A percentile compares a stretch with the other conserved stretches of the same genome.
phyloP scores from a whole-genome alignment of 305 asterid species.

The Withania somnifera region DNA sequence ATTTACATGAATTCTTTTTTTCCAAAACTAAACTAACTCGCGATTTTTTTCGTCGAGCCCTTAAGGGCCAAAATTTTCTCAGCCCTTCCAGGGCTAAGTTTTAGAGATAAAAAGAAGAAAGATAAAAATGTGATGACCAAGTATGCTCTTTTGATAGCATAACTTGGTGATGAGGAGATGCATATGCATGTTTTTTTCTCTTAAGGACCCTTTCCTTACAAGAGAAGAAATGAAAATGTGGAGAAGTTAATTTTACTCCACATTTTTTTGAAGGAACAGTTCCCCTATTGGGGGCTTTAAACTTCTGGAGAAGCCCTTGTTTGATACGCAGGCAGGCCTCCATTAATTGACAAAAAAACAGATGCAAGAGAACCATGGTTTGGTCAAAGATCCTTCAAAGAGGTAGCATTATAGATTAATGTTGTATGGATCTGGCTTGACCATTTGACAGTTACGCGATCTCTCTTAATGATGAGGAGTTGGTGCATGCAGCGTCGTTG shows the following conservation, averaged over 20 bases:
- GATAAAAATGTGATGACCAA: conserved; percentile 10
- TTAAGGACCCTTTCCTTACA: conserved; percentile 68
- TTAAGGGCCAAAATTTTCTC: conserved; percentile 19
- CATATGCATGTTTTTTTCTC: conserved; percentile 52
- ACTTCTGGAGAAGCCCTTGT: conserved; percentile 2
- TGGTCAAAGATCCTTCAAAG: conserved; percentile 58
- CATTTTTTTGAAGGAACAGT: conserved; percentile 17
- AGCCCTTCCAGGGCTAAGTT: conserved; percentile 51
- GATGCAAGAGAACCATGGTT: conserved; percentile 79
- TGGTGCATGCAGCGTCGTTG: conserved; percentile 48
- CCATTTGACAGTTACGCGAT: not conserved
- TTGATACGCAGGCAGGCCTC: conserved; percentile 15
- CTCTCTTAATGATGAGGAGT: conserved; percentile 63
- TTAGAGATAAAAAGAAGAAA: not conserved
- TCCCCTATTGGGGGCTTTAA: conserved; percentile 51
- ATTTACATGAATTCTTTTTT: conserved; percentile 16
- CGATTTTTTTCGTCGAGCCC: conserved; percentile 14
- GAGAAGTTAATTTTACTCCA: conserved; percentile 15
- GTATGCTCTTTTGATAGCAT: conserved; percentile 16
- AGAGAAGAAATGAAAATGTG: conserved; percentile 28
- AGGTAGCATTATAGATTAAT: conserved; percentile 10
- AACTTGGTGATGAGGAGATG: conserved; percentile 35
- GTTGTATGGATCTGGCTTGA: conserved; percentile 26
- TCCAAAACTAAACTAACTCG: conserved; percentile 20
- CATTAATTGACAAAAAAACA: conserved; percentile 22